These are phyloP conservation scores for Coelastrella sp. DNA, from an alignment of 139 green algal genomes.

Conservation along the genomic window DNA sequence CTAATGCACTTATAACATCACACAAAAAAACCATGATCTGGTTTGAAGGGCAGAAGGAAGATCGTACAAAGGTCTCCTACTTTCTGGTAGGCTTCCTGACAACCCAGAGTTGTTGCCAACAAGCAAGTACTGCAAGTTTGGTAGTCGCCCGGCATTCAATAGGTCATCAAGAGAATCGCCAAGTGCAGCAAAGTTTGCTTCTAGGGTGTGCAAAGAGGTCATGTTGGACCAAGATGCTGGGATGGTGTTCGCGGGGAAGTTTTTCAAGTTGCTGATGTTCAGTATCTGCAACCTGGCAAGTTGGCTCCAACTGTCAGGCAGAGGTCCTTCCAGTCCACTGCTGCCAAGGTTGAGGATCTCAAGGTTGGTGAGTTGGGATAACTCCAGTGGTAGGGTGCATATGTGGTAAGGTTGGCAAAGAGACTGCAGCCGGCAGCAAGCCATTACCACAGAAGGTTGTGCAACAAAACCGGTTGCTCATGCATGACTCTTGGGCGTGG, in stretches of 20 bases:
- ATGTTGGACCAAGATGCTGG: background rate
- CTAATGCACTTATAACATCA: no score
- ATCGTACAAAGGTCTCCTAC: no score
- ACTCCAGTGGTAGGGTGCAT: background rate
- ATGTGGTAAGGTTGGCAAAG: background rate
- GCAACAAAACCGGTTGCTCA: no score
- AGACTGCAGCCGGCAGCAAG: background rate
- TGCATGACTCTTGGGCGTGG: no score
- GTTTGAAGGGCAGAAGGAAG: no score
- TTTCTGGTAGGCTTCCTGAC: background rate
- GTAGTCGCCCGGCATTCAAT: background rate
- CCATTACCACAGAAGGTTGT: no score
- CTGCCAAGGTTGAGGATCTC: constrained; percentile 17
- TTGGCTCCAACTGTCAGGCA: background rate
- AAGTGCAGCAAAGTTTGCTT: background rate
- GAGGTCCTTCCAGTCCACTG: background rate
- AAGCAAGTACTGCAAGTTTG: background rate
- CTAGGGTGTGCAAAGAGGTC: background rate
- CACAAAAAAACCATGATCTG: no score
- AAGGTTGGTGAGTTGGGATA: background rate
- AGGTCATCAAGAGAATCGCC: background rate
- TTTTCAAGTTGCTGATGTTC: constrained; percentile 8
- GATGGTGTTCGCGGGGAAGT: background rate
- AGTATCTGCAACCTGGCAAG: background rate
- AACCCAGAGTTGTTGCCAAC: background rate